A percentile compares a stretch with the other conserved stretches of the same genome.
phyloP scores from a whole-genome alignment of 768 basidiomycete species.

The Tulasnella sp. region DNA sequence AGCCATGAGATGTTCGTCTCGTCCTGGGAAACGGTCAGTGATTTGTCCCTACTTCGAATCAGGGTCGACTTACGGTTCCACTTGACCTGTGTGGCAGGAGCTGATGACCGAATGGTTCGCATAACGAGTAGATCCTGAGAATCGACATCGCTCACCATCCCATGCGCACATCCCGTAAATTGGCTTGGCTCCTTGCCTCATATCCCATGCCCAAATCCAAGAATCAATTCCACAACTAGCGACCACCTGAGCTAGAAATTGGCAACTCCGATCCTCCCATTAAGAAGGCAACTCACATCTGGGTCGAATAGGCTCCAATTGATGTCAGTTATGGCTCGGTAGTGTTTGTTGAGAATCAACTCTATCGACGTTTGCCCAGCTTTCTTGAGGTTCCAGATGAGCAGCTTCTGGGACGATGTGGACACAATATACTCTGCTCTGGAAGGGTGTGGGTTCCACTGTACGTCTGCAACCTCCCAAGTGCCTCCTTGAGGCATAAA shows the following conservation, averaged over 20 bases:
- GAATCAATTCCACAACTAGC: slow-evolving; percentile 88
- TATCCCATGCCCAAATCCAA: slow-evolving; percentile 91
- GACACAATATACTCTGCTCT: slow-evolving; percentile 74
- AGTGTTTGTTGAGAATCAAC: slow-evolving; percentile 76
- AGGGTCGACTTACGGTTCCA: slow-evolving; percentile 54
- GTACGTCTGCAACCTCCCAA: slow-evolving; percentile 90
- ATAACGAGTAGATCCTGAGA: background rate
- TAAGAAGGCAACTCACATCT: slow-evolving; percentile 29
- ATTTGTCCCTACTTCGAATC: no score
- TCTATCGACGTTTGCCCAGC: slow-evolving; percentile 68
- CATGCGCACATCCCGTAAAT: slow-evolving; percentile 44
- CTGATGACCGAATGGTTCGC: slow-evolving; percentile 28
- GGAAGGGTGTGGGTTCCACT: slow-evolving; percentile 78
- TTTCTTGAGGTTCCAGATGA: slow-evolving; percentile 89
- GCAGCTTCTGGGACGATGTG: slow-evolving; percentile 76
- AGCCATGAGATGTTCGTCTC: slow-evolving; percentile 74
- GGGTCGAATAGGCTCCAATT: slow-evolving; percentile 90
- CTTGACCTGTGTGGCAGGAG: slow-evolving; percentile 88
- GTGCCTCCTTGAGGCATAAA: slow-evolving; percentile 94
- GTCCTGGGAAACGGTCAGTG: slow-evolving; percentile 20
- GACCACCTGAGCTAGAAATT: slow-evolving; percentile 33
- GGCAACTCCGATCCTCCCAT: background rate
- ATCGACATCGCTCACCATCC: slow-evolving; percentile 32
- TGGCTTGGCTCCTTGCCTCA: slow-evolving; percentile 44
- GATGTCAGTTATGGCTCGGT: slow-evolving; percentile 92